These are phyloP conservation scores for Coemansia javaensis DNA, from an alignment of 192 early-diverging fungal genomes.

Conservation along the genomic window DNA sequence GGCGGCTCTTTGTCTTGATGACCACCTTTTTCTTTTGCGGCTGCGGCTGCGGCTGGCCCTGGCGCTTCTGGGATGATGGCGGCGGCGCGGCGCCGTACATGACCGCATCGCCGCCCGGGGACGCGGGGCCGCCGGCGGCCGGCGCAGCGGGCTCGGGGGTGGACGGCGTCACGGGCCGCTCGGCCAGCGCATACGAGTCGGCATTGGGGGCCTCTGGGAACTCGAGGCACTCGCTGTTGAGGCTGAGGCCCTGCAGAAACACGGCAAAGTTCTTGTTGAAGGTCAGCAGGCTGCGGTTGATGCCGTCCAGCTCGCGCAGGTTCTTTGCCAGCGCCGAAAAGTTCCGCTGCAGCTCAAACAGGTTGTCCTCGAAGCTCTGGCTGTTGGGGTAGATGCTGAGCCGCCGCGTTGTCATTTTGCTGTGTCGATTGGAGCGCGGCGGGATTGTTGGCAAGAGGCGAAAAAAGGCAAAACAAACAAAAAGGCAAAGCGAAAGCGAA, in stretches of 20 bases:
- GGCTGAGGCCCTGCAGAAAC: conserved; percentile 39
- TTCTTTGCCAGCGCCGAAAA: conserved; percentile 28
- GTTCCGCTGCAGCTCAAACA: conserved; percentile 45
- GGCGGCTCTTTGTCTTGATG: conserved; percentile 24
- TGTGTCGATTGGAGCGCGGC: not conserved
- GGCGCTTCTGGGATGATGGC: too few species aligned
- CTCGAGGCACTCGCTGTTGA: conserved; percentile 43
- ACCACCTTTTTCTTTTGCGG: conserved; percentile 36
- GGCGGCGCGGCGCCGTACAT: too few species aligned
- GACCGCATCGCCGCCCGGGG: not conserved
- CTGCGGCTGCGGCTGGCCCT: not conserved
- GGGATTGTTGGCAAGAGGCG: too few species aligned
- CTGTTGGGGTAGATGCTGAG: conserved; percentile 46
- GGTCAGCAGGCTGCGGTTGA: conserved; percentile 37
- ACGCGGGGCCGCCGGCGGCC: not conserved
- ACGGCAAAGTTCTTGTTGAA: conserved; percentile 48
- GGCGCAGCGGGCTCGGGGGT: not conserved
- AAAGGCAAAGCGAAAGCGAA: too few species aligned
- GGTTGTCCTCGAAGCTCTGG: conserved; percentile 41
- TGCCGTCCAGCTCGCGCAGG: conserved; percentile 33
- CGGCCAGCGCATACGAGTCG: conserved; percentile 23
- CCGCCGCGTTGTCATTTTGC: conserved; percentile 32
- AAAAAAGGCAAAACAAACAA: conserved; percentile 1
- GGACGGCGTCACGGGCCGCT: conserved; percentile 29
- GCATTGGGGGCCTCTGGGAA: conserved; percentile 41